Evolutionary conservation across 495 filamentous ascomycete species (phyloP).

Genomic region (Penicillium herquei): DNA sequence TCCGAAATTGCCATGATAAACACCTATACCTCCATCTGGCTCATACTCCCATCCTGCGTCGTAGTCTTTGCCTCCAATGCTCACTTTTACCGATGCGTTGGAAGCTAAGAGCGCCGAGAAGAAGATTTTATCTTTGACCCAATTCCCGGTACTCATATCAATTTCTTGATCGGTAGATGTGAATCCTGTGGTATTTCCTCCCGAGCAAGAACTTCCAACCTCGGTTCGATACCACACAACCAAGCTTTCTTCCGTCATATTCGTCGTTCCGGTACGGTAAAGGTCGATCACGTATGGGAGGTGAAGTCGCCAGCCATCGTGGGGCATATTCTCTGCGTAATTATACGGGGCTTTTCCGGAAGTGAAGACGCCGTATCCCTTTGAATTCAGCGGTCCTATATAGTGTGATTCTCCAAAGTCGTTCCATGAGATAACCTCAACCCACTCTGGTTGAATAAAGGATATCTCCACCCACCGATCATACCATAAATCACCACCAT

Average conservation of each 20-base stretch:
- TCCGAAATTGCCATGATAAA: slow-evolving; percentile 52
- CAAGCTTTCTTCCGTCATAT: slow-evolving; percentile 48
- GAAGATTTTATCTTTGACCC: slow-evolving; percentile 36
- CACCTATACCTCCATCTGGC: slow-evolving; percentile 30
- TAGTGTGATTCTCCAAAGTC: slow-evolving; percentile 78
- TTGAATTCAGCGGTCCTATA: slow-evolving; percentile 54
- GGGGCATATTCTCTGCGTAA: slow-evolving; percentile 52
- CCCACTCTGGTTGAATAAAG: slow-evolving; percentile 60
- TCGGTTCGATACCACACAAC: slow-evolving; percentile 64
- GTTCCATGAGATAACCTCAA: slow-evolving; percentile 65
- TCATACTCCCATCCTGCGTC: slow-evolving; percentile 26
- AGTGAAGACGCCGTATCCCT: slow-evolving; percentile 34
- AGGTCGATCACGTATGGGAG: slow-evolving; percentile 63
- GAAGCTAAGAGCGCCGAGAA: slow-evolving; percentile 32
- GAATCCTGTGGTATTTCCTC: slow-evolving; percentile 38
- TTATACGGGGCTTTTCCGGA: slow-evolving; percentile 48
- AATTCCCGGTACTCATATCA: slow-evolving; percentile 7
- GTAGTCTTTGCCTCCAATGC: slow-evolving; percentile 46
- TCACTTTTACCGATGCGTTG: slow-evolving; percentile 42
- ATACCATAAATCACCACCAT: slow-evolving; percentile 70
- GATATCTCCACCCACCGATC: slow-evolving; percentile 74
- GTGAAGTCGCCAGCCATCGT: slow-evolving; percentile 55
- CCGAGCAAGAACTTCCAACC: slow-evolving; percentile 31
- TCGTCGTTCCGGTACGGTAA: slow-evolving; percentile 55
- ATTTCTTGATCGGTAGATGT: slow-evolving; percentile 14